Evolutionary conservation across 495 filamentous ascomycete genomes (phyloP), one percentile per base, ranked within the genome.

Genomic region (Xylaria acuta): DNA sequence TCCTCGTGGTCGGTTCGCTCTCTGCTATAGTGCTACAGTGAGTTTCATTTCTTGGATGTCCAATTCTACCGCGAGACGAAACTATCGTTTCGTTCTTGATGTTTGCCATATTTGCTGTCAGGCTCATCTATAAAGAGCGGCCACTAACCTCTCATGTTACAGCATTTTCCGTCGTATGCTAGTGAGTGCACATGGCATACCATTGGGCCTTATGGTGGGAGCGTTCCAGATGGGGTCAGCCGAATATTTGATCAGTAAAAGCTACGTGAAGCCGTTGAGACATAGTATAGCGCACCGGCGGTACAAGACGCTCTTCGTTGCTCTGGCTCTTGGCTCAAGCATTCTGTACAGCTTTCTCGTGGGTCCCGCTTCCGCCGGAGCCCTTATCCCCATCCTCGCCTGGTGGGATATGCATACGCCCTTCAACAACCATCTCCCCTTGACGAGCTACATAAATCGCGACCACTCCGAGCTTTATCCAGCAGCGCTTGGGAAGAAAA

Each of bases 101-200:
- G n/a, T n/a, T n/a, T n/a, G n/a, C n/a, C n/a, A n/a, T n/a, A n/a
- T n/a, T n/a, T n/a, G n/a, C n/a, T n/a, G n/a, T n/a, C n/a, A n/a
- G n/a, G n/a, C n/a, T n/a, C n/a, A n/a, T n/a, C n/a, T n/a, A n/a
- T n/a, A n/a, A n/a, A n/a, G n/a, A n/a, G n/a, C n/a, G n/a, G n/a
- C n/a, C n/a, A n/a, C 14, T 16, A 1, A 66, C 45, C 14, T 16
- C 6, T 20, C 18, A 8, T n/a, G 5, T 6, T 8, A 36, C 18
- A 66, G 63, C 32, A 64, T 71, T 11, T 53, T 58, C n/a, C 69
- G 69, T 12, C 69, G 69, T 7, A 71, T 65, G 69, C 60, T 71
- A 9, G 20, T 71, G 11, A 34, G 69, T 20, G 0, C 43, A 2
- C 11, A 66, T n/a, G 69, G 69, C 18, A 58, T 71, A 18, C 69